phyloP scores from a whole-genome alignment of 257 asterid genomes.

The Plantago elongata region DNA sequence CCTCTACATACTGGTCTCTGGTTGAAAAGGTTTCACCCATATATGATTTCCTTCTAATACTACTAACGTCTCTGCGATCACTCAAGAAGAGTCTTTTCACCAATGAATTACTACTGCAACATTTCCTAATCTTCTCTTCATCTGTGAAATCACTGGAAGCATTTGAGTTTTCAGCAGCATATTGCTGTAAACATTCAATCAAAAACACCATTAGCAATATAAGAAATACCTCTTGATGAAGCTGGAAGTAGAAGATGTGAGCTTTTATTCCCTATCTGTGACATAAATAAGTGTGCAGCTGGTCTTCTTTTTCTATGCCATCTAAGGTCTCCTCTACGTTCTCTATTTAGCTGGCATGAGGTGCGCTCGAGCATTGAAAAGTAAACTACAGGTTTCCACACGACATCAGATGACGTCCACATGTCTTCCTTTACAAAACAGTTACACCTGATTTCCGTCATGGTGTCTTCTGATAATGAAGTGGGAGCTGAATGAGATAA shows the following conservation, averaged over 20 bases:
- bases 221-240: conserved; percentile 52
- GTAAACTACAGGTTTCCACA: conserved; percentile 46
- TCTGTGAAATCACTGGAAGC: conserved; percentile 82
- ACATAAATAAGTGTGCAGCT: conserved; percentile 25
- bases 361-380: conserved; percentile 38
- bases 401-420: conserved; percentile 64
- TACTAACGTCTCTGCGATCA: conserved; percentile 26
- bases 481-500: conserved; percentile 16
- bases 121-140: conserved; percentile 38
- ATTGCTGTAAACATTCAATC: conserved; percentile 25
- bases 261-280: conserved; percentile 37
- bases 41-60: conserved; percentile 30
- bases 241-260: conserved; percentile 27
- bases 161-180: conserved; percentile 83
- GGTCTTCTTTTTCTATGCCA: conserved; percentile 44
- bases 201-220: conserved; percentile 21
- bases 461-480: conserved; percentile 31
- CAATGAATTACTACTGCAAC: conserved; percentile 36
- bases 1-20: conserved; percentile 50
- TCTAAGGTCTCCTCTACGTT: conserved; percentile 26
- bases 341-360: conserved; percentile 40
- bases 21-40: conserved; percentile 24
- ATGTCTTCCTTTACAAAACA: conserved; percentile 49
- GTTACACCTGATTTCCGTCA: conserved; percentile 33
- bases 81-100: conserved; percentile 33